phyloP scores from a whole-genome alignment of 2,329 filamentous ascomycete genomes.

The Tolypocladium cylindrosporum region DNA sequence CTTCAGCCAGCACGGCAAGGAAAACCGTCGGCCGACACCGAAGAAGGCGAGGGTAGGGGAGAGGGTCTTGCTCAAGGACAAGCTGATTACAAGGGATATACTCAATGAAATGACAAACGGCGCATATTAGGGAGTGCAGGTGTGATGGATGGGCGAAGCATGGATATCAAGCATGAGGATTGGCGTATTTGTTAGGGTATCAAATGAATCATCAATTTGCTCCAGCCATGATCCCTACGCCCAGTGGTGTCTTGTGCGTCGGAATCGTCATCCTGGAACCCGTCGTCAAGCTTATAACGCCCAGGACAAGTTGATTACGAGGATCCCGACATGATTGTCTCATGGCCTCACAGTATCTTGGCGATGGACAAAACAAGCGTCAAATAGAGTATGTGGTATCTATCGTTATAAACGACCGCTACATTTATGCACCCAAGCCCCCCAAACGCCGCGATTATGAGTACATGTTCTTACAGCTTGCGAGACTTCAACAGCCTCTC shows the following conservation, averaged over 20 bases:
- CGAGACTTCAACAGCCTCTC: conserved; percentile 28
- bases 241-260: too few species aligned
- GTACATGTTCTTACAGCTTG: neutral
- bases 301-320: too few species aligned
- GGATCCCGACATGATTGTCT: too few species aligned
- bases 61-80: conserved; percentile 52
- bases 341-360: too few species aligned
- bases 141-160: neutral
- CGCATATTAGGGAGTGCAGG: conserved; percentile 16
- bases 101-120: conserved; percentile 57
- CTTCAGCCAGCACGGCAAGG: conserved; percentile 23
- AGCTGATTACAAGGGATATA: conserved; percentile 65
- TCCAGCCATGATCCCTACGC: too few species aligned
- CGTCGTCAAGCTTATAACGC: too few species aligned
- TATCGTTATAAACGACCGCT: neutral
- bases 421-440: neutral
- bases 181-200: conserved; percentile 7
- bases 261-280: too few species aligned
- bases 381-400: neutral
- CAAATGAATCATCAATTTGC: neutral
- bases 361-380: too few species aligned
- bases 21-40: conserved; percentile 38
- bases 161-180: neutral
- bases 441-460: neutral
- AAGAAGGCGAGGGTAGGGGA: conserved; percentile 49